Evolutionary conservation across 1,284 basidiomycete species (phyloP).

Genomic region (Ceratobasidium theobromae): DNA sequence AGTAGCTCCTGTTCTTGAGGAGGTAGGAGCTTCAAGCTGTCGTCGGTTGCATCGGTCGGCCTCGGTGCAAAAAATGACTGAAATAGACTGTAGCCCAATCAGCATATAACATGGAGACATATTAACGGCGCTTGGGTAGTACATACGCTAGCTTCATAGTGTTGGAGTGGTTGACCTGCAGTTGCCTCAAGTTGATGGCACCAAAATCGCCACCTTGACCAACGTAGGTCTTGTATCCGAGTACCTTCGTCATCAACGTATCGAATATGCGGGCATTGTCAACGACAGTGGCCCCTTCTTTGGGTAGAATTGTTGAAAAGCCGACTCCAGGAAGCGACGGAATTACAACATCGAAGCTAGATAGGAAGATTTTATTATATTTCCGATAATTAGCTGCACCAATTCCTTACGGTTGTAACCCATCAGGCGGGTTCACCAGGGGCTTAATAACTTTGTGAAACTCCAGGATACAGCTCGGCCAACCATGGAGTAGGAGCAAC

Average conservation of each 20-base stretch:
- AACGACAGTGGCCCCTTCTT: conserved; percentile 15
- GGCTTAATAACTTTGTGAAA: conserved; percentile 31
- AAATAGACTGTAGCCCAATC: background rate
- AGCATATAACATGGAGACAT: background rate
- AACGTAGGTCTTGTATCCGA: conserved; percentile 29
- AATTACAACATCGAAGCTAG: conserved; percentile 4
- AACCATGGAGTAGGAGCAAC: conserved; percentile 26
- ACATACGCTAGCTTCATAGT: conserved; percentile 24
- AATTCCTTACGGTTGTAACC: background rate
- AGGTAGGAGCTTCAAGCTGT: background rate
- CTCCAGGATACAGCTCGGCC: conserved; percentile 29
- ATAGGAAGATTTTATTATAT: background rate
- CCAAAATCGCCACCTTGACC: conserved; percentile 30
- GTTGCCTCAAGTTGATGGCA: conserved; percentile 16
- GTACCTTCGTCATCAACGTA: conserved; percentile 20
- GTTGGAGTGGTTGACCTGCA: background rate
- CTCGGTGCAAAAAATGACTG: conserved; percentile 2
- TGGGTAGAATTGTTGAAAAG: conserved; percentile 12
- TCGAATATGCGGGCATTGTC: conserved; percentile 31
- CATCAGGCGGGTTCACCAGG: background rate
- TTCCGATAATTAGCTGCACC: background rate
- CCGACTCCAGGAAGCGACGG: conserved; percentile 30
- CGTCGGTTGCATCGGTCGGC: conserved; percentile 4
- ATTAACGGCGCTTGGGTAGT: too few species aligned
- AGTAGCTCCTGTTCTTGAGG: background rate